Evolutionary conservation across 1,284 basidiomycete genomes (phyloP), one percentile per base, ranked within the genome.

Genomic region (Tilletia setariae): DNA sequence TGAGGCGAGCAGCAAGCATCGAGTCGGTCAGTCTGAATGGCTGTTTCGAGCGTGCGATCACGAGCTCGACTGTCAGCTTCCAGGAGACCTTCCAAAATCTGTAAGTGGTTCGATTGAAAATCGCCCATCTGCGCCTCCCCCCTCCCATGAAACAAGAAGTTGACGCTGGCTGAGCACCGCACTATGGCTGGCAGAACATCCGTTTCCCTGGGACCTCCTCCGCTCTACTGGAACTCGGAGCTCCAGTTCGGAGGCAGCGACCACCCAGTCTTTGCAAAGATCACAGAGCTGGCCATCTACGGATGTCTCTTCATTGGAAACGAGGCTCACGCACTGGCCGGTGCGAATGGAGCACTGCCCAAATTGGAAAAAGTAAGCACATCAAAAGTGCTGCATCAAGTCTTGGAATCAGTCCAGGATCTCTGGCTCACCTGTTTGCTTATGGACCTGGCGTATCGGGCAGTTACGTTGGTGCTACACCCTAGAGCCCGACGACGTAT

Each of bases 391-490:
- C n/a, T n/a, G n/a, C n/a, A n/a, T n/a, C n/a, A n/a, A n/a, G n/a
- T n/a, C n/a, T n/a, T n/a, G n/a, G n/a, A n/a, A n/a, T n/a, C n/a
- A n/a, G n/a, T n/a, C n/a, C n/a, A n/a, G n/a, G n/a, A n/a, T n/a
- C n/a, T n/a, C n/a, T n/a, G n/a, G n/a, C n/a, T n/a, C n/a, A n/a
- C n/a, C 51, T 53, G n/a, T 25, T 23, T 28, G 13, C 7, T 25
- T 28, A 15, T 28, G 51, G n/a, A n/a, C n/a, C n/a, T 53, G 8
- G 13, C n/a, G 15, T 13, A 53, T 15, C 8, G 6, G 35, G 6
- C 51, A 53, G 51, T 23, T 53, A 23, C 51, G 51, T 15, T 53
- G 51, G 51, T 53, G 51, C 23, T 53, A 23, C 51, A 53, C n/a
- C 28, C 51, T 53, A 15, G 51, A 53, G 28, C 51, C 51, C 7